Conservation (phyloP, 169 alveolate genomes). For the Eimeria sp. region DNA sequence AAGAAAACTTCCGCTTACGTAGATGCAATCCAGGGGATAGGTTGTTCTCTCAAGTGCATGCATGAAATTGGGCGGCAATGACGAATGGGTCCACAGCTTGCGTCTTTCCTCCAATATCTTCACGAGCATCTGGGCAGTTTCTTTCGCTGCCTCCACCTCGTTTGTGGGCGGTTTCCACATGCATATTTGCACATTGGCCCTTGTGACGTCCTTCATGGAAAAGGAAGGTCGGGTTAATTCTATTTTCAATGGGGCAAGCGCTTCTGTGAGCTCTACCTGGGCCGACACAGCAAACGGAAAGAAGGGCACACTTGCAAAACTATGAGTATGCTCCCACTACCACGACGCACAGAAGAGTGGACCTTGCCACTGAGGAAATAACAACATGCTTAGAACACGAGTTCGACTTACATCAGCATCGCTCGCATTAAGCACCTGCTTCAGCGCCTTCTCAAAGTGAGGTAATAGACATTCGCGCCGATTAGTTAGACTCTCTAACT, state of each 20-base stretch:
- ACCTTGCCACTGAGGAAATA: neutral
- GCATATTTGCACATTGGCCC: slow-evolving; percentile 18
- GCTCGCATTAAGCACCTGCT: neutral
- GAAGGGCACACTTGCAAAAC: neutral
- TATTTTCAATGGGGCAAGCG: neutral
- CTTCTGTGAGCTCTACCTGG: neutral
- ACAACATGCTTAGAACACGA: neutral
- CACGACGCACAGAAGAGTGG: neutral
- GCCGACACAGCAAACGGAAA: neutral
- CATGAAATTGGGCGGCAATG: slow-evolving; percentile 58
- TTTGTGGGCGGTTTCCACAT: slow-evolving; percentile 46
- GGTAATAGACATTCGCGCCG: slow-evolving; percentile 32
- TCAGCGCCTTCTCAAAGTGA: slow-evolving; percentile 32
- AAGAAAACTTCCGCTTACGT: neutral
- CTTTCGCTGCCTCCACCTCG: slow-evolving; percentile 37
- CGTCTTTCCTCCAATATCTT: slow-evolving; percentile 58
- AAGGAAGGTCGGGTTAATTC: slow-evolving; percentile 16
- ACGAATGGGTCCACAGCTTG: slow-evolving; percentile 21
- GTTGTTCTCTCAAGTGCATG: slow-evolving; percentile 60
- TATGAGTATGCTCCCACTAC: neutral
- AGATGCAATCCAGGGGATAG: slow-evolving; percentile 59
- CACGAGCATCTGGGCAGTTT: slow-evolving; percentile 53
- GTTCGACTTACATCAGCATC: slow-evolving; percentile 19
- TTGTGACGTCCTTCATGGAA: slow-evolving; percentile 3
- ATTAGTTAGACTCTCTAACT: neutral